Evolutionary conservation across 163 green algal genomes (phyloP).

Genomic region (Chlorella variabilis): DNA sequence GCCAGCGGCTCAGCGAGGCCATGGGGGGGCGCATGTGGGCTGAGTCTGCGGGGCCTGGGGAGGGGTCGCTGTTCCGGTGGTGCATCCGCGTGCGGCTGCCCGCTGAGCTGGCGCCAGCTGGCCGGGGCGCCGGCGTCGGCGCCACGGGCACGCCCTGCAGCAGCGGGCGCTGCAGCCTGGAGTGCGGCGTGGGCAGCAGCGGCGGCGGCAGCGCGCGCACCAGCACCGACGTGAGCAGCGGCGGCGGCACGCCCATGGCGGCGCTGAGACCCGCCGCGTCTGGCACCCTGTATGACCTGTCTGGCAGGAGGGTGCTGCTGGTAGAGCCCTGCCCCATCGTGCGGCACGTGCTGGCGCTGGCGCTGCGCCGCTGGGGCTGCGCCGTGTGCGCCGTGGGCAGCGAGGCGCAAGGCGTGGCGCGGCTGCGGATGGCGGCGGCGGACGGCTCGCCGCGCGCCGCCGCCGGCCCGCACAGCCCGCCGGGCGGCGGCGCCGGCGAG

Average conservation of each 20-base stretch:
- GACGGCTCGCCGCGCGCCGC: neutral
- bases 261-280: neutral
- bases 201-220: neutral
- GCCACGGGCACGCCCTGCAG: neutral
- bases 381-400: constrained; percentile 60
- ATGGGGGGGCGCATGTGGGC: constrained; percentile 69
- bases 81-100: constrained; percentile 39
- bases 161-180: constrained; percentile 25
- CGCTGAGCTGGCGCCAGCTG: neutral
- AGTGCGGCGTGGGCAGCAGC: neutral
- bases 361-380: constrained; percentile 66
- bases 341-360: constrained; percentile 62
- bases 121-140: constrained; percentile 4
- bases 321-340: constrained; percentile 77
- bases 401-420: constrained; percentile 47
- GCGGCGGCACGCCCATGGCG: neutral
- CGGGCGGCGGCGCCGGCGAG: neutral
- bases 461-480: neutral
- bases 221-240: constrained; percentile 7
- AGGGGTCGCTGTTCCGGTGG: constrained; percentile 66
- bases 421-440: constrained; percentile 22
- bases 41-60: constrained; percentile 51
- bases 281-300: constrained; percentile 15
- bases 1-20: constrained; percentile 62
- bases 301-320: constrained; percentile 70